Percentiles rank a stretch among this genome's conserved stretches.
Evolutionary conservation across 73 alveolate species (phyloP).

Genomic region (Paramecium octaurelia): DNA sequence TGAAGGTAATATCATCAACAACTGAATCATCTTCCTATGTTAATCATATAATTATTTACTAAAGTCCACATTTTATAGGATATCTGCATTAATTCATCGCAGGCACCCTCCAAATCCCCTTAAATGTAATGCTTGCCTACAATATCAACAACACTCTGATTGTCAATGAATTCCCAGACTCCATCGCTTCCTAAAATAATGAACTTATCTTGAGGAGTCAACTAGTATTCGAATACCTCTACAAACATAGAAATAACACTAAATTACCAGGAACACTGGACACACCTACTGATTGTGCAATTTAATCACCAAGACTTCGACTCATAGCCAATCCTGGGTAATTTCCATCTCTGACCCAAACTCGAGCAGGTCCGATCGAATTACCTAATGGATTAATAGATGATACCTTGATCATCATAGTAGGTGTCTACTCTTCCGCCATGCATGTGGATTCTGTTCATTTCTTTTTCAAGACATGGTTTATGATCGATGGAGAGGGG

Average conservation of each 20-base stretch:
- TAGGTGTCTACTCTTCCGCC: slow-evolving; percentile 91
- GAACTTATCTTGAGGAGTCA: slow-evolving; percentile 71
- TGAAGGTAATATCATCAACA: slow-evolving; percentile 60
- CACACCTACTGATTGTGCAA: slow-evolving; percentile 89
- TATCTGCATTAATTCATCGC: slow-evolving; percentile 28
- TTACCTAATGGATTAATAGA: slow-evolving; percentile 26
- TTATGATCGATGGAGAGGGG: slow-evolving; percentile 87
- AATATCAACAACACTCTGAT: slow-evolving; percentile 67
- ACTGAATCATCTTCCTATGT: slow-evolving; percentile 62
- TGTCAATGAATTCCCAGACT: slow-evolving; percentile 81
- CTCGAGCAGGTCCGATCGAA: slow-evolving; percentile 92
- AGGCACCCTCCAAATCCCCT: slow-evolving; percentile 59
- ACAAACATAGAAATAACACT: background rate
- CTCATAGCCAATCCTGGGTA: slow-evolving; percentile 98
- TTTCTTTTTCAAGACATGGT: slow-evolving; percentile 84
- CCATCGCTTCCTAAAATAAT: slow-evolving; percentile 82
- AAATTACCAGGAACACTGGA: slow-evolving; percentile 83
- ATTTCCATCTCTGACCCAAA: slow-evolving; percentile 90
- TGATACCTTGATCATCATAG: slow-evolving; percentile 65
- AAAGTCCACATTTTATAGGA: slow-evolving; percentile 60
- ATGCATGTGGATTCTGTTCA: slow-evolving; percentile 73
- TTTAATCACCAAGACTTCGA: slow-evolving; percentile 90
- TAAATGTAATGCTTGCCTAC: slow-evolving; percentile 43
- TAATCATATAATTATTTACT: background rate
- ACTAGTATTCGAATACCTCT: background rate